A percentile compares a stretch with the other conserved stretches of the same genome.
These are phyloP conservation scores for Zymoseptoria passerinii DNA, from an alignment of 2,329 filamentous ascomycete species.

Conservation along the genomic window DNA sequence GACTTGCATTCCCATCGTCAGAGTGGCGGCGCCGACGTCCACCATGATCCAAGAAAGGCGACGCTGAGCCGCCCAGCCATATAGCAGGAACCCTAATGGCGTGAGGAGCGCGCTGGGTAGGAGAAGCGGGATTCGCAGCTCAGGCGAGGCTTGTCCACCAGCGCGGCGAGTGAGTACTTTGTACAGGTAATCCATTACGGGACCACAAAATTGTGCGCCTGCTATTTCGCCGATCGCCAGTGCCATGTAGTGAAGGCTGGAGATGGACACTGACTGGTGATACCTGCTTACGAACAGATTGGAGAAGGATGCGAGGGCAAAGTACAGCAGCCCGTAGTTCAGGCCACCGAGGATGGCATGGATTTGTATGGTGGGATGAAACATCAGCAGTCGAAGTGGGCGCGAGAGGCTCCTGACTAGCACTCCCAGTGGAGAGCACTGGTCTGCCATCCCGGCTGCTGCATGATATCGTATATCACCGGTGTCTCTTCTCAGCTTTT, in stretches of 20 bases:
- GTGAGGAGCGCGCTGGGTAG: slow-evolving; percentile 11
- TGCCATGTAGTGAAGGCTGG: slow-evolving; percentile 37
- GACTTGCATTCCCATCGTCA: slow-evolving; percentile 10
- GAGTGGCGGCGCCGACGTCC: slow-evolving; percentile 17
- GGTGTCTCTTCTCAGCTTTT: slow-evolving; percentile 29
- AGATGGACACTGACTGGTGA: slow-evolving; percentile 28
- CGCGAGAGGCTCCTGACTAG: slow-evolving; percentile 36
- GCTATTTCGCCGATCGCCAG: slow-evolving; percentile 35
- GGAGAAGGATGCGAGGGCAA: slow-evolving; percentile 38
- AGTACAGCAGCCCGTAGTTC: slow-evolving; percentile 25
- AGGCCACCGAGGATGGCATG: slow-evolving; percentile 7
- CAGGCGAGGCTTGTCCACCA: slow-evolving; percentile 9
- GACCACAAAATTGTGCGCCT: slow-evolving; percentile 12
- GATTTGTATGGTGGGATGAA: slow-evolving; percentile 16
- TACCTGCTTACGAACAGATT: slow-evolving; percentile 32
- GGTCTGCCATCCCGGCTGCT: slow-evolving; percentile 27
- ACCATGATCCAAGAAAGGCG: slow-evolving; percentile 32
- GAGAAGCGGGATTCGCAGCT: slow-evolving; percentile 20
- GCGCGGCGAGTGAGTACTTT: slow-evolving; percentile 2
- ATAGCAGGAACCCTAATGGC: slow-evolving; percentile 33
- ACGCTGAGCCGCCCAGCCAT: slow-evolving; percentile 39
- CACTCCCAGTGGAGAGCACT: slow-evolving; percentile 11
- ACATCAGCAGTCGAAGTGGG: slow-evolving; percentile 11
- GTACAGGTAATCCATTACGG: slow-evolving; percentile 12
- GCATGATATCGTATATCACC: slow-evolving; percentile 45